These are phyloP conservation scores for Pleurotus tuoliensis DNA, from an alignment of 768 basidiomycete species.

Conservation along the genomic window DNA sequence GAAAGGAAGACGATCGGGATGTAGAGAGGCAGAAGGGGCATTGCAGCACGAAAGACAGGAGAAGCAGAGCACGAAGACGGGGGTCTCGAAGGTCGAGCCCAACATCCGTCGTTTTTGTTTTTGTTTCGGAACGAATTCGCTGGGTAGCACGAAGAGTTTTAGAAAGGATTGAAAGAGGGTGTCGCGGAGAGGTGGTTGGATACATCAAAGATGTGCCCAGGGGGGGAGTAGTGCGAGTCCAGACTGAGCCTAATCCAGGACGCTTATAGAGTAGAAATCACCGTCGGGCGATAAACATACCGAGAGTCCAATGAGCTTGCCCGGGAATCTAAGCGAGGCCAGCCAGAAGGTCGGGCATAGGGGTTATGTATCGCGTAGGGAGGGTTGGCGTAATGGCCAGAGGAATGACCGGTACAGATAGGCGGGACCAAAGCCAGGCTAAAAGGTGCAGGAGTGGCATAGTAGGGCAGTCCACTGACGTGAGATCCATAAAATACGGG, in stretches of 20 bases:
- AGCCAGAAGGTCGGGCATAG: neutral
- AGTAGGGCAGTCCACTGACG: neutral
- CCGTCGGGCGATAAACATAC: neutral
- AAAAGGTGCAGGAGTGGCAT: neutral
- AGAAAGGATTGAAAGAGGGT: neutral
- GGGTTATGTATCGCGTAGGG: neutral
- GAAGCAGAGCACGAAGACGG: neutral
- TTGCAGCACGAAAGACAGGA: neutral
- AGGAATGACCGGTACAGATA: neutral
- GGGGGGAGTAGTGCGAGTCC: neutral
- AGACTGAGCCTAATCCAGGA: neutral
- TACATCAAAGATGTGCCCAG: neutral
- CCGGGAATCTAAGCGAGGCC: neutral
- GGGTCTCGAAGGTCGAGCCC: neutral
- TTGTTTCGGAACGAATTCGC: neutral
- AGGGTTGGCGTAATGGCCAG: neutral
- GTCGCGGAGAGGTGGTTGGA: neutral
- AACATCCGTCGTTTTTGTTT: neutral
- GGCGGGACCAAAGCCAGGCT: neutral
- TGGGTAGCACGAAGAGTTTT: neutral
- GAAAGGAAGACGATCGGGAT: neutral
- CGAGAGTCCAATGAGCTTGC: constrained; percentile 1
- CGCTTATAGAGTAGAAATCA: neutral
- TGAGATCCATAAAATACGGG: neutral
- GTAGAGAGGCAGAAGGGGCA: neutral